Evolutionary conservation across 768 basidiomycete species (phyloP).

Genomic region (Amanita exitialis): DNA sequence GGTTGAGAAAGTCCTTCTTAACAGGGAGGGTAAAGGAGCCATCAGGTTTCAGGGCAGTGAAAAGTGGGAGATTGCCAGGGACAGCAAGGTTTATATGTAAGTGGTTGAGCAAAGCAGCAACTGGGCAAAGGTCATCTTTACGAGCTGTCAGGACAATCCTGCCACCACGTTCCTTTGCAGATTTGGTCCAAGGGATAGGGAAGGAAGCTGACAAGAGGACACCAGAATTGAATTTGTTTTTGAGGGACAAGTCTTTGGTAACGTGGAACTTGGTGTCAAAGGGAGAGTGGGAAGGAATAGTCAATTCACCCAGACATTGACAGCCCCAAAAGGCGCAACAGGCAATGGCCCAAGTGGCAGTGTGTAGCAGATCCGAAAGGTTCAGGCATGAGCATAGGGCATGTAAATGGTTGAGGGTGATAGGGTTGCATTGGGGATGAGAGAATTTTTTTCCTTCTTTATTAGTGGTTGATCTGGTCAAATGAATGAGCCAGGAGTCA

Average conservation of each 20-base stretch:
- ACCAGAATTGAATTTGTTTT: neutral
- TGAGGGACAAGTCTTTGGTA: neutral
- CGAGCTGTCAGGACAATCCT: constrained; percentile 9
- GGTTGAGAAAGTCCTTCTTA: constrained; percentile 8
- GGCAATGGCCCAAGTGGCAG: constrained; percentile 26
- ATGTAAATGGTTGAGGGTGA: constrained; percentile 23
- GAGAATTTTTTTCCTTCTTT: constrained; percentile 14
- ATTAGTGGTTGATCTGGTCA: constrained; percentile 9
- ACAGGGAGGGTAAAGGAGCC: constrained; percentile 3
- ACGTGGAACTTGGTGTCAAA: constrained; percentile 10
- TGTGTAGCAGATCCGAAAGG: constrained; percentile 16
- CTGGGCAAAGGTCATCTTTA: constrained; percentile 11
- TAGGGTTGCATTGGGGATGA: constrained; percentile 17
- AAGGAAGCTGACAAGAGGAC: constrained; percentile 8
- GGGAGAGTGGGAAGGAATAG: constrained; percentile 9
- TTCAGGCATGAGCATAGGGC: constrained; percentile 14
- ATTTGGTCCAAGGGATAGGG: constrained; percentile 24
- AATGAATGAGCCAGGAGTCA: constrained; percentile 15
- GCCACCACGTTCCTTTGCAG: constrained; percentile 12
- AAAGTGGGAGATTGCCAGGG: constrained; percentile 12
- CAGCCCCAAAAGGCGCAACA: constrained; percentile 25
- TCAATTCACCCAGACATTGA: constrained; percentile 18
- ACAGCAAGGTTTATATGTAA: constrained; percentile 12
- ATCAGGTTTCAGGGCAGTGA: neutral
- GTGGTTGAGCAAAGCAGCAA: constrained; percentile 13